These are phyloP conservation scores for Torulaspora indica DNA, from an alignment of 805 yeast genomes.

Conservation along the genomic window DNA sequence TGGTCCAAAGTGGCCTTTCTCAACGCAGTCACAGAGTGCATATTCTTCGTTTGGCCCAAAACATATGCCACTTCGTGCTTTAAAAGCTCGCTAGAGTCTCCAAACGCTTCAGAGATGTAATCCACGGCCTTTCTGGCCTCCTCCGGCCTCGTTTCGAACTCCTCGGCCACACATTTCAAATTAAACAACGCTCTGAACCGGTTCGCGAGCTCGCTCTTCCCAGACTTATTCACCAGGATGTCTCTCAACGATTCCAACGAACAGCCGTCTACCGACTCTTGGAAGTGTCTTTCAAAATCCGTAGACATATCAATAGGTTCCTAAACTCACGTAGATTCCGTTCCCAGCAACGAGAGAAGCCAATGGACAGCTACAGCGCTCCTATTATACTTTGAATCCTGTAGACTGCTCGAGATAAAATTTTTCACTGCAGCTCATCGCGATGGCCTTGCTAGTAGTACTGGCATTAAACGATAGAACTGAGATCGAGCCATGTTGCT, in stretches of 20 bases:
- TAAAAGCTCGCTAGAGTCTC: constrained; percentile 77
- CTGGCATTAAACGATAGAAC: constrained; percentile 1
- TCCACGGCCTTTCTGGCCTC: constrained; percentile 66
- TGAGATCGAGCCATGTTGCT: not conserved
- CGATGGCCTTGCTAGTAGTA: not conserved
- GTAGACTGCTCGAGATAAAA: not conserved
- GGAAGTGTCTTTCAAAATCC: constrained; percentile 36
- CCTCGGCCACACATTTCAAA: constrained; percentile 80
- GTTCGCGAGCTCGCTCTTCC: constrained; percentile 70
- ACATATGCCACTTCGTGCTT: constrained; percentile 98
- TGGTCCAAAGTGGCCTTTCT: constrained; percentile 62
- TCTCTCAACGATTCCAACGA: constrained; percentile 67
- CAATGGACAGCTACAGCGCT: not conserved
- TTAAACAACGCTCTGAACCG: constrained; percentile 93
- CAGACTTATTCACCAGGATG: constrained; percentile 57
- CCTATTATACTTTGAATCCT: not conserved
- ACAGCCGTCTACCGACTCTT: constrained; percentile 37
- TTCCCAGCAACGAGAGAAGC: not conserved
- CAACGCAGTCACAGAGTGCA: constrained; percentile 69
- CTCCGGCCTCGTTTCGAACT: constrained; percentile 47
- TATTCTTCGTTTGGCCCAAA: constrained; percentile 88
- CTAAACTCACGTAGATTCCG: not conserved
- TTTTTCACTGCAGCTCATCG: constrained; percentile 9
- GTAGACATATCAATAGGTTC: constrained; percentile 30
- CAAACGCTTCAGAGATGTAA: constrained; percentile 80